These are phyloP conservation scores for Lojkania enalia DNA, from an alignment of 2,329 filamentous ascomycete genomes.

Conservation along the genomic window DNA sequence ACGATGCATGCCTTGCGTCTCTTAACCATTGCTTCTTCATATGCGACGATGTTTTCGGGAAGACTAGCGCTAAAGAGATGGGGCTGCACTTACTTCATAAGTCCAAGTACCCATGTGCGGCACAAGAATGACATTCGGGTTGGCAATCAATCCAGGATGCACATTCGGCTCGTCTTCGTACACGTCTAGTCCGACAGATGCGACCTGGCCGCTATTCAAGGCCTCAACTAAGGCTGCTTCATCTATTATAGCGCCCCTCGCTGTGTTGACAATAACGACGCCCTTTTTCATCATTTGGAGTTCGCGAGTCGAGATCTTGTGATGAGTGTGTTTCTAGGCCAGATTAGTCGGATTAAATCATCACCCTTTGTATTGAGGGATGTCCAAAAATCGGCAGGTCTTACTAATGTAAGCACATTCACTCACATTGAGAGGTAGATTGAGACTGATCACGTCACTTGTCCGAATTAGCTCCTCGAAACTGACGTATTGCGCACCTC, in stretches of 20 bases:
- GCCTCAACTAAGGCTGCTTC: slow-evolving; percentile 78
- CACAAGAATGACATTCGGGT: slow-evolving; percentile 72
- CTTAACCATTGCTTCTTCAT: neutral
- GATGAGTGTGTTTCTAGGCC: slow-evolving; percentile 62
- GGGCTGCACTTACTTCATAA: slow-evolving; percentile 54
- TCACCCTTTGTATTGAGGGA: too few species aligned
- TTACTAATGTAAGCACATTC: slow-evolving; percentile 1
- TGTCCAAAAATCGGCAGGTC: too few species aligned
- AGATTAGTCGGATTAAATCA: too few species aligned
- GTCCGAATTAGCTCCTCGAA: slow-evolving; percentile 72
- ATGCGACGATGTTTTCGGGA: slow-evolving; percentile 2
- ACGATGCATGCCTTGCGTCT: too few species aligned
- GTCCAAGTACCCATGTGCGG: slow-evolving; percentile 90
- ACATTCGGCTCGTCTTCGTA: slow-evolving; percentile 80
- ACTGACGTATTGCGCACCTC: slow-evolving; percentile 66
- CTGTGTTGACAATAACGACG: slow-evolving; percentile 67
- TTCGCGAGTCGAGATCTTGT: slow-evolving; percentile 72
- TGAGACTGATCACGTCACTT: slow-evolving; percentile 79
- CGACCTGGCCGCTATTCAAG: slow-evolving; percentile 69
- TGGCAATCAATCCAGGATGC: slow-evolving; percentile 71
- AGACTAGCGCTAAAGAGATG: slow-evolving; percentile 4
- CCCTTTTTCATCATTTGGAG: slow-evolving; percentile 79
- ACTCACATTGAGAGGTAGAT: slow-evolving; percentile 78
- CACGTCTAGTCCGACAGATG: slow-evolving; percentile 75
- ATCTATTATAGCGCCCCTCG: slow-evolving; percentile 56